Evolutionary conservation across 2,329 filamentous ascomycete genomes (phyloP).

Genomic region (Ramichloridium luteum): DNA sequence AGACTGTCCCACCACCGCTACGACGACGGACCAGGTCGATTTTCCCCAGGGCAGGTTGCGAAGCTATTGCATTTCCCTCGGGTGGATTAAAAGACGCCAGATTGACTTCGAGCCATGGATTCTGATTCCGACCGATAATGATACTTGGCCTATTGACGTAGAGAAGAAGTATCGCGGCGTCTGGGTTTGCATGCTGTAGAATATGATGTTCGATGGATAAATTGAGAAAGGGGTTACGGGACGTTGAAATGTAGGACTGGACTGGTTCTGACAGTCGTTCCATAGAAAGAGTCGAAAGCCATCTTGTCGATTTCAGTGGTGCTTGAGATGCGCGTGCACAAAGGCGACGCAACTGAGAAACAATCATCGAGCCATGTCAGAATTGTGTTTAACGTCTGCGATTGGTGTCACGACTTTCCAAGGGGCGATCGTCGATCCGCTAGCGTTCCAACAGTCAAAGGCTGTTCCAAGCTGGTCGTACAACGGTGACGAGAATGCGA

Average conservation of each 20-base stretch:
- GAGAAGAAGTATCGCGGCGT: slow-evolving; percentile 69
- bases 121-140: slow-evolving; percentile 91
- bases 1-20: slow-evolving; percentile 84
- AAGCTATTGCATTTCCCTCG: slow-evolving; percentile 15
- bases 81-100: slow-evolving; percentile 46
- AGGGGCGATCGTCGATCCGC: no score
- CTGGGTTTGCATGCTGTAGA: slow-evolving; percentile 57
- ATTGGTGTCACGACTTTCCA: no score
- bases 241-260: slow-evolving; percentile 39
- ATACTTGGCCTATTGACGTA: slow-evolving; percentile 82
- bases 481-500: no score
- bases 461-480: no score
- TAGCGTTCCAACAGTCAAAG: no score
- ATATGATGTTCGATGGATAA: slow-evolving; percentile 90
- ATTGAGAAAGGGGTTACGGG: slow-evolving; percentile 70
- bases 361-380: no score
- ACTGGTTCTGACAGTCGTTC: slow-evolving; percentile 19
- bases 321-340: no score
- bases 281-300: slow-evolving; percentile 15
- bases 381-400: no score
- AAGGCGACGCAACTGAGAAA: no score
- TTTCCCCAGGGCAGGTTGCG: slow-evolving; percentile 25
- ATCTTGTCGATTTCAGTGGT: slow-evolving; percentile 13
- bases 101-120: slow-evolving; percentile 89
- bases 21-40: slow-evolving; percentile 65